A percentile compares a stretch with the other conserved stretches of the same genome.
These are phyloP conservation scores for Cynara cardunculus DNA, from an alignment of 129 eudicot genomes.

Conservation along the genomic window DNA sequence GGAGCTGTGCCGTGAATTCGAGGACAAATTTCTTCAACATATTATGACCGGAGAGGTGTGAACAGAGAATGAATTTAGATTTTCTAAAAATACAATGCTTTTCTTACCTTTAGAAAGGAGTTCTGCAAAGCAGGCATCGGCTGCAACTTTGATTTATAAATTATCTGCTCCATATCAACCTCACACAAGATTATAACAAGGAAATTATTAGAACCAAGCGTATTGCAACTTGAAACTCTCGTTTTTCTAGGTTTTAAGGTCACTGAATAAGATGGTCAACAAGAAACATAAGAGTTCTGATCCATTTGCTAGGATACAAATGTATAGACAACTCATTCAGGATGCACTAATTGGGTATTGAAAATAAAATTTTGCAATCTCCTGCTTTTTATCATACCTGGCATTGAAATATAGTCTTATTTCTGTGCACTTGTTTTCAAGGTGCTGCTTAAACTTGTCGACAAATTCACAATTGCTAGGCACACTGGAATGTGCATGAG, in stretches of 20 bases:
- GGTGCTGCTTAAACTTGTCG: not conserved
- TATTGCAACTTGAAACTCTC: not conserved
- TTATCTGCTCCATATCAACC: not conserved
- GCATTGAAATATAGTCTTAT: not conserved
- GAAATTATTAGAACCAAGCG: not conserved
- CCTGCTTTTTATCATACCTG: not conserved
- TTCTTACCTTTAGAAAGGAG: not conserved
- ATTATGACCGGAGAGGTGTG: slow-evolving; percentile 95
- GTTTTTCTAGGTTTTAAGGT: not conserved
- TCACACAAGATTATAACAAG: slow-evolving; percentile 10
- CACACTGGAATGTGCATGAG: not conserved
- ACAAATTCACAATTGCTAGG: not conserved
- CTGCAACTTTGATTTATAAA: not conserved
- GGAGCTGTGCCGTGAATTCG: slow-evolving; percentile 99
- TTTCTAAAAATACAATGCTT: not conserved
- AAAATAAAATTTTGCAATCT: not conserved
- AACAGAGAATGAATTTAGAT: not conserved
- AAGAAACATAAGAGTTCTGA: not conserved
- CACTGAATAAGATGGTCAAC: slow-evolving; percentile 6
- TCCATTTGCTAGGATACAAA: not conserved
- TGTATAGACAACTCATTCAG: not conserved
- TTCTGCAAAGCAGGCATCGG: not conserved
- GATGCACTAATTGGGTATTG: not conserved
- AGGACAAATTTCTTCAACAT: slow-evolving; percentile 95
- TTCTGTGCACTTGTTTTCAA: not conserved